Percentiles rank a stretch among this genome's conserved stretches.
These are phyloP conservation scores for Candida berthetii DNA, from an alignment of 805 yeast genomes.

Conservation along the genomic window DNA sequence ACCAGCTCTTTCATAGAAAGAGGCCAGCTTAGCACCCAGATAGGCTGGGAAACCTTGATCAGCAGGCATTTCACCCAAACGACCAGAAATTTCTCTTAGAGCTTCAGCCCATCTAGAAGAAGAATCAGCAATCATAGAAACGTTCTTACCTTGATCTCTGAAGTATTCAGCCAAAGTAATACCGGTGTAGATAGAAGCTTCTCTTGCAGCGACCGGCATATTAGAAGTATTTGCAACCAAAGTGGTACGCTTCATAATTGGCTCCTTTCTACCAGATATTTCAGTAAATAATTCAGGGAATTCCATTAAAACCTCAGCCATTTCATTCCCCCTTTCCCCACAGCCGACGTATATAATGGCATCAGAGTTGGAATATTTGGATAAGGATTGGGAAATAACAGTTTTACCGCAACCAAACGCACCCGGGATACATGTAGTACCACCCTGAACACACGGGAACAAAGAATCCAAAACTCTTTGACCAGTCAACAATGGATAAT, in stretches of 20 bases:
- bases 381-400: conserved; percentile 94
- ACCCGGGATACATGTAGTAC: conserved; percentile 99
- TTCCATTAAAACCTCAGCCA: conserved; percentile 99
- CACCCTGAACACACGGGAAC: conserved; percentile 99
- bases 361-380: conserved; percentile 96
- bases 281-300: conserved; percentile 97
- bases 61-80: conserved; percentile 99
- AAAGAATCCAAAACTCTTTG: conserved; percentile 97
- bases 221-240: conserved; percentile 98
- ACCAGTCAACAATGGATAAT: conserved; percentile 93
- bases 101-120: conserved; percentile 99
- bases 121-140: conserved; percentile 99
- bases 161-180: conserved; percentile 97
- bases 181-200: conserved; percentile 98
- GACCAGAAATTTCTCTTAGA: conserved; percentile 98
- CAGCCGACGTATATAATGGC: conserved; percentile 92
- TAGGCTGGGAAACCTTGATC: conserved; percentile 99
- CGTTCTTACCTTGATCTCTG: conserved; percentile 99
- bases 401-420: conserved; percentile 99
- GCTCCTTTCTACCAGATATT: conserved; percentile 89
- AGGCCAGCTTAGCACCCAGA: conserved; percentile 96
- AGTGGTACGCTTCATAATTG: conserved; percentile 99
- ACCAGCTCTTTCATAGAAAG: conserved; percentile 99
- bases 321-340: conserved; percentile 98
- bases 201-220: conserved; percentile 99